Percentiles rank a stretch among this genome's conserved stretches.
Conservation (phyloP, 805 yeast species). For the Candida golubevii region DNA sequence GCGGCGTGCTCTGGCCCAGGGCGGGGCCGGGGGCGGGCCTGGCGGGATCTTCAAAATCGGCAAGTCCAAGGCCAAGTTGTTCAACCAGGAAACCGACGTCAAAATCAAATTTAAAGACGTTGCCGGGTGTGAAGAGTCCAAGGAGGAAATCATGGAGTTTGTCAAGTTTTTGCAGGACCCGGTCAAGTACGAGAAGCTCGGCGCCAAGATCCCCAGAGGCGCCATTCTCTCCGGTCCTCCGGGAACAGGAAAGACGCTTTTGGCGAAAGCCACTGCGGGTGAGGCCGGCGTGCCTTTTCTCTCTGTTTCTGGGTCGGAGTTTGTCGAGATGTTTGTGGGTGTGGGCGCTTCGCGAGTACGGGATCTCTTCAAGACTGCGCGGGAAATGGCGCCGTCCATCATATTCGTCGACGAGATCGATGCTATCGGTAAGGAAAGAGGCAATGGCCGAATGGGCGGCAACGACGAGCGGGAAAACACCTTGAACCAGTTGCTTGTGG, state of each 20-base stretch:
- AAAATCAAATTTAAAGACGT: constrained; percentile 89
- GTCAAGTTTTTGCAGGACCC: constrained; percentile 92
- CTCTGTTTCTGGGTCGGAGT: constrained; percentile 95
- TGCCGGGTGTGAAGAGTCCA: constrained; percentile 96
- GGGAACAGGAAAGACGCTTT: constrained; percentile 96
- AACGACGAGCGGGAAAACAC: constrained; percentile 98
- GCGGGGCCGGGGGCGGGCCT: constrained; percentile 49
- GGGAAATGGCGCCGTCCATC: constrained; percentile 92
- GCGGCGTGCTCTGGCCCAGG: constrained; percentile 45
- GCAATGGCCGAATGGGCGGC: constrained; percentile 77
- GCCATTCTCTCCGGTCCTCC: constrained; percentile 98
- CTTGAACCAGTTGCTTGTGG: constrained; percentile 89
- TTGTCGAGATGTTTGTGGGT: constrained; percentile 98
- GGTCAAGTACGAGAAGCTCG: constrained; percentile 80
- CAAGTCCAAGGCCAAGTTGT: constrained; percentile 83
- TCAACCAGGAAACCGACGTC: constrained; percentile 88
- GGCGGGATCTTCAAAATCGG: constrained; percentile 84
- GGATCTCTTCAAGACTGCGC: constrained; percentile 86
- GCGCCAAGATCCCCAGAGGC: constrained; percentile 98
- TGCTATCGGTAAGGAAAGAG: constrained; percentile 93
- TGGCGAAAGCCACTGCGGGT: constrained; percentile 98
- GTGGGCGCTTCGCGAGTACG: constrained; percentile 98
- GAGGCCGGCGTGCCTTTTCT: constrained; percentile 98
- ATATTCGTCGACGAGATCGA: constrained; percentile 98
- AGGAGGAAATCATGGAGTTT: constrained; percentile 96